Evolutionary conservation across 768 basidiomycete species (phyloP).

Genomic region (Terana coerulea): DNA sequence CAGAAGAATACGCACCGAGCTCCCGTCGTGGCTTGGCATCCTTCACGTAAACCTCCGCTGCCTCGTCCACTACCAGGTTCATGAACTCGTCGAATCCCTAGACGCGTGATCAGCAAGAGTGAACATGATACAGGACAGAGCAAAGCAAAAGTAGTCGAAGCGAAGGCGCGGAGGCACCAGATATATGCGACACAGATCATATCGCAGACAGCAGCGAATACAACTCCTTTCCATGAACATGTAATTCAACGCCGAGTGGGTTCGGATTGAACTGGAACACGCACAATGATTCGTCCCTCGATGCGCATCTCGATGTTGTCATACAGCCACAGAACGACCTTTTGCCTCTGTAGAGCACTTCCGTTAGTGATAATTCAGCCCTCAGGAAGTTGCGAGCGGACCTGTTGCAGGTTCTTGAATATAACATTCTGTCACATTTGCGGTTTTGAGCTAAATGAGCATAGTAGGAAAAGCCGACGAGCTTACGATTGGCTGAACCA

Average conservation of each 20-base stretch:
- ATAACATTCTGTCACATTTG: slow-evolving; percentile 76
- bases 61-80: slow-evolving; percentile 95
- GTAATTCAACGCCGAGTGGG: slow-evolving; percentile 38
- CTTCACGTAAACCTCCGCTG: slow-evolving; percentile 87
- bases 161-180: neutral
- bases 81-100: slow-evolving; percentile 99
- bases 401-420: slow-evolving; percentile 96
- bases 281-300: slow-evolving; percentile 91
- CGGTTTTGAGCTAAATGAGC: slow-evolving; percentile 11
- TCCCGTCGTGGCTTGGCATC: slow-evolving; percentile 82
- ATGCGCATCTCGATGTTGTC: slow-evolving; percentile 97
- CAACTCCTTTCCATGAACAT: slow-evolving; percentile 34
- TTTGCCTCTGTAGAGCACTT: slow-evolving; percentile 55
- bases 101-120: slow-evolving; percentile 22
- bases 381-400: slow-evolving; percentile 22
- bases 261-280: slow-evolving; percentile 34
- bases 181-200: neutral
- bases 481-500: slow-evolving; percentile 98
- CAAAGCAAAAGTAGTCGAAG: slow-evolving; percentile 3
- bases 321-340: slow-evolving; percentile 92
- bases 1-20: slow-evolving; percentile 56
- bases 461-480: too few relatives aligned
- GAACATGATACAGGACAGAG: too few relatives aligned
- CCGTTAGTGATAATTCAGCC: slow-evolving; percentile 6
- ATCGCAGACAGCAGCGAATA: slow-evolving; percentile 3